phyloP scores from a whole-genome alignment of 345 rosid species.

The Bruguiera parviflora region DNA sequence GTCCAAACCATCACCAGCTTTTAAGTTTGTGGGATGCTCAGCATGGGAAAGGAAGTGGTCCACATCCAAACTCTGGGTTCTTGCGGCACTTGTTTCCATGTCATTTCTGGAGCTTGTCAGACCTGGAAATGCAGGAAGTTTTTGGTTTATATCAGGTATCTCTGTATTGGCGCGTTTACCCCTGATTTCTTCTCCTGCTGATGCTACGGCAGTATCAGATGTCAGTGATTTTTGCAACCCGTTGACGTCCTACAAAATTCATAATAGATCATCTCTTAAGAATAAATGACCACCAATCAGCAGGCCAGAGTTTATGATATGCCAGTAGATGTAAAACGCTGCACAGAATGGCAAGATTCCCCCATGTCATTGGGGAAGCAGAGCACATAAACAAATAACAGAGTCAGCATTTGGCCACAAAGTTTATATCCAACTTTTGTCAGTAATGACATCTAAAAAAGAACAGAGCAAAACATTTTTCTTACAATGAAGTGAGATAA shows the following conservation, averaged over 20 bases:
- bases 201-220: conserved; percentile 24
- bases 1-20: conserved; percentile 26
- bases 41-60: conserved; percentile 42
- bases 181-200: conserved; percentile 27
- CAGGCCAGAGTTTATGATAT: neutral
- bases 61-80: conserved; percentile 67
- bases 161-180: conserved; percentile 23
- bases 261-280: neutral
- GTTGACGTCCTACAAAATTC: conserved; percentile 30
- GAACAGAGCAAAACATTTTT: too few relatives aligned
- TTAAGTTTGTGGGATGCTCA: conserved; percentile 35
- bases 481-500: too few relatives aligned
- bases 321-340: too few relatives aligned
- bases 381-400: too few relatives aligned
- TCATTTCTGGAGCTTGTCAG: conserved; percentile 32
- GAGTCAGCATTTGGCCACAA: too few relatives aligned
- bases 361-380: too few relatives aligned
- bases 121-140: conserved; percentile 36
- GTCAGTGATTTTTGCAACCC: conserved; percentile 13
- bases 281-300: conserved; percentile 6
- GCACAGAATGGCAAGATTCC: too few relatives aligned
- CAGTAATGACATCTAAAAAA: too few relatives aligned
- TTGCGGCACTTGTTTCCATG: conserved; percentile 54
- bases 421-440: too few relatives aligned
- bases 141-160: conserved; percentile 49